These are phyloP conservation scores for Aspergillus sp. DNA, from an alignment of 2,329 filamentous ascomycete genomes.

Conservation along the genomic window DNA sequence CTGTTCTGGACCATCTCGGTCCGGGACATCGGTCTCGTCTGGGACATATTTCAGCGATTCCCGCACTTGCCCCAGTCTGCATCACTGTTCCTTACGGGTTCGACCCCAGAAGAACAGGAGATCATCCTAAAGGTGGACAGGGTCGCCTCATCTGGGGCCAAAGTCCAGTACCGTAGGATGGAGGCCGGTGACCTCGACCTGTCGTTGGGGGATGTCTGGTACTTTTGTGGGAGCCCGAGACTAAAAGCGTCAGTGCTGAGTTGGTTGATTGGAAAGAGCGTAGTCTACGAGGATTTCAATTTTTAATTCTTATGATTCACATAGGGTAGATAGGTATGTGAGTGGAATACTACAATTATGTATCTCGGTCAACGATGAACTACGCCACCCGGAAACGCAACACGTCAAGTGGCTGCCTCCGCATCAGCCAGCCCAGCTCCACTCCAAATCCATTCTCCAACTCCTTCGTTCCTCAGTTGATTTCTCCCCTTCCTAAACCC, in stretches of 20 bases:
- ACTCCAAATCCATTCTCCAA: no score
- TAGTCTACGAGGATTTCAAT: conserved; percentile 61
- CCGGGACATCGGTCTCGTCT: conserved; percentile 62
- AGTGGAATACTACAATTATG: neutral
- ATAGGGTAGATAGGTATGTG: neutral
- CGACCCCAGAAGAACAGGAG: conserved; percentile 21
- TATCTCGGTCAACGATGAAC: no score
- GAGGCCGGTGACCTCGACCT: conserved; percentile 45
- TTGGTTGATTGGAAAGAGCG: conserved; percentile 57
- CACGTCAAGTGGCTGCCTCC: no score
- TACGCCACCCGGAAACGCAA: no score
- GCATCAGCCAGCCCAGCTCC: no score
- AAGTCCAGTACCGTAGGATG: conserved; percentile 48
- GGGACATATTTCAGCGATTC: conserved; percentile 57
- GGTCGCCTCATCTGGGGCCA: conserved; percentile 25
- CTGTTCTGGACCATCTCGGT: conserved; percentile 68
- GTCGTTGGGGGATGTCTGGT: conserved; percentile 50
- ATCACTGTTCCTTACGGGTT: conserved; percentile 65
- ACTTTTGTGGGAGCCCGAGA: conserved; percentile 56
- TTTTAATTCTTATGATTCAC: conserved; percentile 36
- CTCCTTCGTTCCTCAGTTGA: no score
- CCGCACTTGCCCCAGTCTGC: conserved; percentile 53
- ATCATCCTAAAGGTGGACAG: conserved; percentile 46
- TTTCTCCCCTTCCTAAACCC: no score
- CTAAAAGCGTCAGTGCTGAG: conserved; percentile 51